Evolutionary conservation across 352 stramenopile genomes (phyloP), one percentile per base, ranked within the genome.

Genomic region (Phytophthora capsici): DNA sequence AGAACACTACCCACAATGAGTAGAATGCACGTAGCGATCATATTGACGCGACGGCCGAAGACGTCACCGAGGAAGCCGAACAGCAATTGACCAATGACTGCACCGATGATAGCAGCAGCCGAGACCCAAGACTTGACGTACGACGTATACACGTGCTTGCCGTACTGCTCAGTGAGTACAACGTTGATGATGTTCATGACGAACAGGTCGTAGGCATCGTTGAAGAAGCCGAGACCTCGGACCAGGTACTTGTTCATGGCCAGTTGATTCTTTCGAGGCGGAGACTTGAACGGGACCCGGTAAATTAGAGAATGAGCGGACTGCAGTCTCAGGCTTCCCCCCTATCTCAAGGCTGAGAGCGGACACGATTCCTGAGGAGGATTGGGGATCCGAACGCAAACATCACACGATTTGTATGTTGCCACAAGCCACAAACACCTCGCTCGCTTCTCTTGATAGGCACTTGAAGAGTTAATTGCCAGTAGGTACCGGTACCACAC

Each of bases 141-240:
- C 9, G 82, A 69, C 38, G 82, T 90, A 63, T 90, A 88, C 13
- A 87, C 77, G 43, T 80, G 25, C 51, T 84, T 79, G 53, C 68
- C 73, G 57, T 86, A 90, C 56, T 88, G 74, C 63, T 91, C 78
- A 13, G 73, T 82, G 53, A 91, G 78, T 52, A 91, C 78, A 55
- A 91, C 69, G 71, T 91, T 91, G 64, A 89, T 63, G 13, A 91
- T 68, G 69, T 91, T 91, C 80, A 91, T 88, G 46, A 89, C 78
- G 55, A 91, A 89, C 19, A 91, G 76, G 47, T 91, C 82, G 70
- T 88, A 90, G 28, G 82, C 75, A 65, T 88, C 82, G 45, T 88
- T 88, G 69, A 87, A 90, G 67, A 91, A 91, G 49, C 83, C 80
- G 55, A 91, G 75, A 30, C 83, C 80, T 34, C 83, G 80, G 12